These are phyloP conservation scores for Eucalyptus globulus DNA, from an alignment of 345 rosid species.

Conservation along the genomic window DNA sequence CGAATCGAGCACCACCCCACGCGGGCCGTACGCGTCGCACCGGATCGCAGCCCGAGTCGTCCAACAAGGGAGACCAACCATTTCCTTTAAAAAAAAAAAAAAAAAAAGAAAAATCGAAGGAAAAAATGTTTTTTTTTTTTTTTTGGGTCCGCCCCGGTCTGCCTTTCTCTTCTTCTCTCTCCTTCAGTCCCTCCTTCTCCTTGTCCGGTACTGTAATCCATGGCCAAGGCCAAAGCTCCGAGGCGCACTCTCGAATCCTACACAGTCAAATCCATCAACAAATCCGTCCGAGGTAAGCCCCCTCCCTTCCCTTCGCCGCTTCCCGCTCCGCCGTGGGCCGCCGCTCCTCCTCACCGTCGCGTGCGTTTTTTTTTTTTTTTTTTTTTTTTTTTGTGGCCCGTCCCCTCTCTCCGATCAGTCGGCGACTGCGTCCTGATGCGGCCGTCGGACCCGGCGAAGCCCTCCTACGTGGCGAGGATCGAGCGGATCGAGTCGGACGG, in stretches of 20 bases:
- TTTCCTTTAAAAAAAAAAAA: background rate
- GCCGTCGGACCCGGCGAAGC: constrained; percentile 68
- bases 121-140: background rate
- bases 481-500: constrained; percentile 83
- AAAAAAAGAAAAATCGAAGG: background rate
- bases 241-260: constrained; percentile 63
- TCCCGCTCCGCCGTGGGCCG: too few relatives aligned
- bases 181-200: background rate
- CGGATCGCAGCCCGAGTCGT: background rate
- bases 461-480: constrained; percentile 83
- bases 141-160: background rate
- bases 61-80: background rate
- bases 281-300: constrained; percentile 51
- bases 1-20: background rate
- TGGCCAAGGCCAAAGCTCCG: constrained; percentile 81
- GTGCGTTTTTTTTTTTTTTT: too few relatives aligned
- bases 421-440: constrained; percentile 97
- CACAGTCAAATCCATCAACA: constrained; percentile 67
- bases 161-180: background rate
- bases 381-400: too few relatives aligned
- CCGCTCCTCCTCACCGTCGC: too few relatives aligned
- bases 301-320: background rate
- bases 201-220: constrained; percentile 1
- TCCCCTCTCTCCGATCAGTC: constrained; percentile 10
- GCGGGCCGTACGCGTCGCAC: background rate